phyloP scores from a whole-genome alignment of 805 yeast genomes.

The Pichia nakasei region DNA sequence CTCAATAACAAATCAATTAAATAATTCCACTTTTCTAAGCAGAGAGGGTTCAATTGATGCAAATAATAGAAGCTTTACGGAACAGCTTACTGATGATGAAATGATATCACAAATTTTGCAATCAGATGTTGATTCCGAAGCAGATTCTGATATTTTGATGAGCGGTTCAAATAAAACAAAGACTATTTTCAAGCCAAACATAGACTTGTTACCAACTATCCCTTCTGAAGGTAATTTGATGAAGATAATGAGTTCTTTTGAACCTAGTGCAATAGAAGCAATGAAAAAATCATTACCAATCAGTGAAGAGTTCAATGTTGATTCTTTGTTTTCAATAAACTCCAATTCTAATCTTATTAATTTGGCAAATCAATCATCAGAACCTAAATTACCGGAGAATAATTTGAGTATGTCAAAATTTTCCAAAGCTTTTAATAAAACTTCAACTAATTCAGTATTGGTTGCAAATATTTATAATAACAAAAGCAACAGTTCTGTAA shows the following conservation, averaged over 20 bases:
- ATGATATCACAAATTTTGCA: slow-evolving; percentile 6
- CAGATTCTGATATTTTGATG: slow-evolving; percentile 1
- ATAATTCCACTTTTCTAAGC: background rate
- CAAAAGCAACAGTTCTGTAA: background rate
- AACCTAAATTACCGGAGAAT: background rate
- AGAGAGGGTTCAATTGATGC: slow-evolving; percentile 4
- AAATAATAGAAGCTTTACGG: too few relatives aligned
- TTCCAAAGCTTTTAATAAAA: slow-evolving; percentile 12
- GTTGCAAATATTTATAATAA: slow-evolving; percentile 2
- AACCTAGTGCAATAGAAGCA: slow-evolving; percentile 1
- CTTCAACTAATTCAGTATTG: background rate
- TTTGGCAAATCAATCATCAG: slow-evolving; percentile 1
- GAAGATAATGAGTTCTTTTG: slow-evolving; percentile 11
- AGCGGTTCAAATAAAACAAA: background rate
- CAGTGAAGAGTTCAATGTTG: slow-evolving; percentile 3
- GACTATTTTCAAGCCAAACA: background rate
- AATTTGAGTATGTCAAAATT: slow-evolving; percentile 7
- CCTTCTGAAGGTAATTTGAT: slow-evolving; percentile 19
- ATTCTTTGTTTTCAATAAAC: background rate
- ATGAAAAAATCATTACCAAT: background rate
- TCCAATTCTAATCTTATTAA: background rate
- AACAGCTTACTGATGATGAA: slow-evolving; percentile 1
- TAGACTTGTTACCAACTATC: slow-evolving; percentile 14
- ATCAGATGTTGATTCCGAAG: slow-evolving; percentile 8
- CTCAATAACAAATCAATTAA: slow-evolving; percentile 1